phyloP scores from a whole-genome alignment of 1,284 basidiomycete species.

The Ustilago esculenta region DNA sequence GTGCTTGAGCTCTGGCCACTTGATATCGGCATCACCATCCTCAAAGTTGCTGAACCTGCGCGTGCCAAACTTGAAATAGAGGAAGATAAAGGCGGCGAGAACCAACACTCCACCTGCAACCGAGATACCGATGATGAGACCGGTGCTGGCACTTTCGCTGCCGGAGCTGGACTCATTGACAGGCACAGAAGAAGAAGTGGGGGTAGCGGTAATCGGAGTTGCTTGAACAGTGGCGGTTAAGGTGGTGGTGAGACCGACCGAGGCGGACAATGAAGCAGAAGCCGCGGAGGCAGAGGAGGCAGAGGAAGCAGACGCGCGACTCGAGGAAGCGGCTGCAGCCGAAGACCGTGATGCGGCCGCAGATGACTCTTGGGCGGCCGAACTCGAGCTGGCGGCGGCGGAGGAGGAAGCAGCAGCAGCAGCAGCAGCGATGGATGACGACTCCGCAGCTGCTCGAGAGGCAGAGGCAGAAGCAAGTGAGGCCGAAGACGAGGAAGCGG shows the following conservation, averaged over 20 bases:
- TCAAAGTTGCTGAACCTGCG: conserved; percentile 51
- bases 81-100: conserved; percentile 52
- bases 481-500: conserved; percentile 12
- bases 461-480: conserved; percentile 30
- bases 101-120: conserved; percentile 61
- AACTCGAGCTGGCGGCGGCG: conserved; percentile 25
- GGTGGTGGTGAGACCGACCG: conserved; percentile 28
- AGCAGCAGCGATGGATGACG: conserved; percentile 26
- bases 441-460: conserved; percentile 23
- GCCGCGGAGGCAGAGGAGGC: no score
- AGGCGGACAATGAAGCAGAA: conserved; percentile 14
- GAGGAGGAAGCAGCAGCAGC: conserved; percentile 24
- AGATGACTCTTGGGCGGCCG: conserved; percentile 6
- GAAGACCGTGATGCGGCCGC: conserved; percentile 21
- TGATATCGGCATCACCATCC: conserved; percentile 61
- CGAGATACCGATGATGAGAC: conserved; percentile 62
- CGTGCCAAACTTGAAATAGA: conserved; percentile 60
- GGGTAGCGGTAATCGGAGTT: conserved; percentile 1
- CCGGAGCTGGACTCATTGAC: conserved; percentile 2
- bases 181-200: conserved; percentile 11
- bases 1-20: conserved; percentile 64
- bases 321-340: conserved; percentile 24
- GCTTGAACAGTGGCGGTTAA: conserved; percentile 19
- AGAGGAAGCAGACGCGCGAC: conserved; percentile 20
- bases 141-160: conserved; percentile 31